Evolutionary conservation across 1,139 yeast genomes (phyloP).

Genomic region (Geotrichum citri-aurantii): DNA sequence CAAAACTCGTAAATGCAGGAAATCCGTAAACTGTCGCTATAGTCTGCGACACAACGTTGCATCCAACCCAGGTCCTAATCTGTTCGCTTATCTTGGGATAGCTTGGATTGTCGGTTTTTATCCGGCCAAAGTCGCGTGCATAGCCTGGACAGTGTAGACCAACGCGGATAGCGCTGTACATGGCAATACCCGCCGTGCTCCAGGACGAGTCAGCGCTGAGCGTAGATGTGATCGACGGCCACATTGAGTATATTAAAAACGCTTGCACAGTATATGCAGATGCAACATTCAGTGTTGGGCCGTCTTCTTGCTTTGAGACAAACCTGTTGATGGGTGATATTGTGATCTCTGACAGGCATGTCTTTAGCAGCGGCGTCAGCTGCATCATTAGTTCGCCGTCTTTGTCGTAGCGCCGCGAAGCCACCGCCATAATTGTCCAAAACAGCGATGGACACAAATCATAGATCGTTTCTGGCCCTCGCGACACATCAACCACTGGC

Average conservation of each 20-base stretch:
- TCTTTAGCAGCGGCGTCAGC: conserved; percentile 65
- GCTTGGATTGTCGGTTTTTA: conserved; percentile 32
- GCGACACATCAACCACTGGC: conserved; percentile 76
- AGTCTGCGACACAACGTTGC: conserved; percentile 83
- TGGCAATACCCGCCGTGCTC: conserved; percentile 89
- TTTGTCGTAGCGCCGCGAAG: conserved; percentile 55
- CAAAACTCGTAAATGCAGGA: conserved; percentile 86
- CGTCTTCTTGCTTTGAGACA: conserved; percentile 48
- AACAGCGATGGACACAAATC: conserved; percentile 78
- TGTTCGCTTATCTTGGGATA: conserved; percentile 61
- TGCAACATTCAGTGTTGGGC: conserved; percentile 78
- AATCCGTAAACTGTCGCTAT: conserved; percentile 91
- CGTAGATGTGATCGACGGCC: conserved; percentile 96
- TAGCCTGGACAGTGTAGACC: conserved; percentile 80
- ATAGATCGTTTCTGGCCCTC: conserved; percentile 78
- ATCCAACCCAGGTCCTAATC: conserved; percentile 84
- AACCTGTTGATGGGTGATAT: conserved; percentile 85
- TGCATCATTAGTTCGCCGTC: conserved; percentile 43
- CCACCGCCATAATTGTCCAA: conserved; percentile 88
- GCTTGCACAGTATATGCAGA: conserved; percentile 97
- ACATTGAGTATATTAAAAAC: conserved; percentile 74
- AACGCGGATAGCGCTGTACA: conserved; percentile 84
- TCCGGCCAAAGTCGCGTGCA: conserved; percentile 47
- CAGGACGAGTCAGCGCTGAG: conserved; percentile 93
- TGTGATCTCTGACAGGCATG: conserved; percentile 77